Conservation (phyloP, 129 eudicot species). For the Centella asiatica region DNA sequence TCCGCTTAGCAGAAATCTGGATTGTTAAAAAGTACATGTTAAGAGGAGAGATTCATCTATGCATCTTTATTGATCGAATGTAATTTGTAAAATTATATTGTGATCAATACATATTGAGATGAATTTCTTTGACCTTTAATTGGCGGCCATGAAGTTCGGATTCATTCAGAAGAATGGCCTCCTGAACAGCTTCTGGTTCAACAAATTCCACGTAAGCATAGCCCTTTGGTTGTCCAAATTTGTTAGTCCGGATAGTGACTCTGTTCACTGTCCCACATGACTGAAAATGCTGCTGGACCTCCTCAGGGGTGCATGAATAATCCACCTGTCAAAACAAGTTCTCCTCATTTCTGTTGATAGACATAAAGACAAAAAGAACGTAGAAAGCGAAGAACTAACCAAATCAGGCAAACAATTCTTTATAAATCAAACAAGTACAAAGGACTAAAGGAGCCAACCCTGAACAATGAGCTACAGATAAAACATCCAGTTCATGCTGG, state of each 20-base stretch:
- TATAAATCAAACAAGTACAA: no score
- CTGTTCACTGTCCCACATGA: slow-evolving; percentile 78
- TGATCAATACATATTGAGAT: no score
- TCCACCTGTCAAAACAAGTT: no score
- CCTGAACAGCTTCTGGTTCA: slow-evolving; percentile 61
- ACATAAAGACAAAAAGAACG: no score
- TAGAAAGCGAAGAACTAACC: no score
- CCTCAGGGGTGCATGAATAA: slow-evolving; percentile 93
- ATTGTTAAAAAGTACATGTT: neutral
- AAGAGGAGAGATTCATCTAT: neutral
- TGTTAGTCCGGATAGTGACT: slow-evolving; percentile 51
- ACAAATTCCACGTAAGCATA: slow-evolving; percentile 77
- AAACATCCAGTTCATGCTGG: no score
- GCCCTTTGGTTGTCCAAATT: slow-evolving; percentile 65
- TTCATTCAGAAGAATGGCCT: slow-evolving; percentile 48
- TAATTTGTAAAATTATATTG: no score
- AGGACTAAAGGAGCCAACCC: no score
- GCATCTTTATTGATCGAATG: no score
- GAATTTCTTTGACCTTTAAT: slow-evolving; percentile 61
- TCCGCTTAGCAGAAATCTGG: slow-evolving; percentile 54
- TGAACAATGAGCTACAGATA: no score
- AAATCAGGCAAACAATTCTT: no score
- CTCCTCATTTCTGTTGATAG: no score
- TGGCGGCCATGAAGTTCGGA: slow-evolving; percentile 65
- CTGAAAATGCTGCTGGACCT: slow-evolving; percentile 86